phyloP scores from a whole-genome alignment of 179 eudicot genomes.

The Gypsophila paniculata region DNA sequence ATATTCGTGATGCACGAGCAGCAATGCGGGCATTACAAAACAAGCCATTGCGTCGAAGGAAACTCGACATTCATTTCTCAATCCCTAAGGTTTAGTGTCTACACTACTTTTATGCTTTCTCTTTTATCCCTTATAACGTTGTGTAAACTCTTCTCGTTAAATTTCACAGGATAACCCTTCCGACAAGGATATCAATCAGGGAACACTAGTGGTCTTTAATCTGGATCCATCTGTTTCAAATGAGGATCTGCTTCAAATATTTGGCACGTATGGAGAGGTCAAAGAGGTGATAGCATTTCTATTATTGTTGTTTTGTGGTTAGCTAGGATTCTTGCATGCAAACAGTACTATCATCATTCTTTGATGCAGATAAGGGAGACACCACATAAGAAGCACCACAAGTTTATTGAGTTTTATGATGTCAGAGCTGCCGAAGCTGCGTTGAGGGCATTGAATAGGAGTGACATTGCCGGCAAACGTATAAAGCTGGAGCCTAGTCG shows the following conservation, averaged over 20 bases:
- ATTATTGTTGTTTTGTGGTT: neutral
- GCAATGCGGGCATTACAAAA: conserved; percentile 82
- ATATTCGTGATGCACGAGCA: conserved; percentile 78
- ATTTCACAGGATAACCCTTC: conserved; percentile 67
- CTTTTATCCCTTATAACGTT: neutral
- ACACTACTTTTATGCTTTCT: neutral
- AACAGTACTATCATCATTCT: neutral
- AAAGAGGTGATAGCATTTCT: conserved; percentile 58
- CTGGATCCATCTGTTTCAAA: conserved; percentile 85
- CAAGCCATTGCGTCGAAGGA: conserved; percentile 75
- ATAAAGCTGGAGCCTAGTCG: conserved; percentile 94
- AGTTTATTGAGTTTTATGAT: conserved; percentile 82
- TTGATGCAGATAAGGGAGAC: conserved; percentile 74
- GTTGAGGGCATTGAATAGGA: conserved; percentile 70
- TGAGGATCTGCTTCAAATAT: conserved; percentile 72
- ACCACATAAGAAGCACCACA: conserved; percentile 81
- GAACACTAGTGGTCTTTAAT: conserved; percentile 83
- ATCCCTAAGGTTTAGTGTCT: conserved; percentile 66
- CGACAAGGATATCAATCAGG: conserved; percentile 89
- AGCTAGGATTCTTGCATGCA: conserved; percentile 8
- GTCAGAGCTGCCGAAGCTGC: conserved; percentile 94
- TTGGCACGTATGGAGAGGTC: conserved; percentile 84
- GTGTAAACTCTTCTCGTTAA: neutral
- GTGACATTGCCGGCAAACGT: conserved; percentile 91
- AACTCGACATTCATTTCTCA: conserved; percentile 88